Evolutionary conservation across 768 basidiomycete genomes (phyloP).

Genomic region (Mycena vulgaris): DNA sequence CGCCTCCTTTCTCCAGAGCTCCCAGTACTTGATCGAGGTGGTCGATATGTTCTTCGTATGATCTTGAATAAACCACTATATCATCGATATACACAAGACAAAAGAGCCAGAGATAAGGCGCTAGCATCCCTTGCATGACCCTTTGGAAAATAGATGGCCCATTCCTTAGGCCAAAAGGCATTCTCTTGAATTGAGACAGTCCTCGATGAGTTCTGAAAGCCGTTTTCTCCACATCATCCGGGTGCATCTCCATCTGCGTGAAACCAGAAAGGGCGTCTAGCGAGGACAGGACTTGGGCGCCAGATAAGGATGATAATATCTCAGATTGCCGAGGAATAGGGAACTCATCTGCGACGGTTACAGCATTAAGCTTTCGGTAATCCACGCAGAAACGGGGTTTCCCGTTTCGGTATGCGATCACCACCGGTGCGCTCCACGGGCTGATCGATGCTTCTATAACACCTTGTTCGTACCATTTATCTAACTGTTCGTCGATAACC

Average conservation of each 20-base stretch:
- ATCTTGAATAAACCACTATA: background rate
- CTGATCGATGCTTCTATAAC: background rate
- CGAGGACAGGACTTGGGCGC: background rate
- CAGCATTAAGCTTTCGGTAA: background rate
- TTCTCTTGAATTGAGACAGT: background rate
- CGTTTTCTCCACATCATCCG: background rate
- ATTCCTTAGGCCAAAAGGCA: background rate
- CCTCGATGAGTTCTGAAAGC: background rate
- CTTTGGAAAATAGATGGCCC: background rate
- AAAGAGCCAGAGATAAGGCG: background rate
- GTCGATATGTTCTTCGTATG: background rate
- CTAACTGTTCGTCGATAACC: background rate
- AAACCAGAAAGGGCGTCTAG: background rate
- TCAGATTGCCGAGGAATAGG: background rate
- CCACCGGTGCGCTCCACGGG: background rate
- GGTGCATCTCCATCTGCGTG: background rate
- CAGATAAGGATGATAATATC: background rate
- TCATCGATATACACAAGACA: background rate
- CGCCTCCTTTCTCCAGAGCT: slow-evolving; percentile 30
- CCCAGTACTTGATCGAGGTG: slow-evolving; percentile 27
- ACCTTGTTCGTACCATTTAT: background rate
- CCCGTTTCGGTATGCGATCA: background rate
- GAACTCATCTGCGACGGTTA: background rate
- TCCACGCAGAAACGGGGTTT: background rate
- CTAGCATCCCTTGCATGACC: background rate